Evolutionary conservation across 805 yeast species (phyloP).

Genomic region (Teunomyces barrocoloradensis): DNA sequence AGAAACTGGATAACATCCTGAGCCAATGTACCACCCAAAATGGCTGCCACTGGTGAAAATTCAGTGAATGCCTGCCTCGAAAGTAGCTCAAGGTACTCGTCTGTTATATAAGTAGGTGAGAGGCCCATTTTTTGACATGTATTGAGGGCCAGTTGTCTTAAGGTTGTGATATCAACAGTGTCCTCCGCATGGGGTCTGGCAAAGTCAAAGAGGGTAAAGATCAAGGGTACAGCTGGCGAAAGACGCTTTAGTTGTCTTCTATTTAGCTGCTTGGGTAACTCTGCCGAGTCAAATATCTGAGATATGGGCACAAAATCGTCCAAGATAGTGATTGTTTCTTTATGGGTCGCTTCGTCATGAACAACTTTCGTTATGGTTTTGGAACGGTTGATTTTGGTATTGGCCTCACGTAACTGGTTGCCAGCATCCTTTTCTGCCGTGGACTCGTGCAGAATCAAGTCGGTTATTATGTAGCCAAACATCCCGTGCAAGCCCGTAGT

Average conservation of each 20-base stretch:
- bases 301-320: constrained; percentile 38
- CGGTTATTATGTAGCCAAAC: constrained; percentile 79
- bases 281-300: constrained; percentile 31
- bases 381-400: constrained; percentile 51
- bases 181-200: constrained; percentile 22
- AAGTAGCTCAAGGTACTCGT: constrained; percentile 41
- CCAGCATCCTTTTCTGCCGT: constrained; percentile 51
- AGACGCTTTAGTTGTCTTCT: constrained; percentile 48
- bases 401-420: constrained; percentile 34
- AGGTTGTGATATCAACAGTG: constrained; percentile 21
- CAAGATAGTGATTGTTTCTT: constrained; percentile 40
- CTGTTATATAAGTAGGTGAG: constrained; percentile 45
- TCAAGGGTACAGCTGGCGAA: constrained; percentile 56
- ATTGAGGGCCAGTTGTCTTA: constrained; percentile 26
- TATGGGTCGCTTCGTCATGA: constrained; percentile 34
- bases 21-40: constrained; percentile 84
- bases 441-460: constrained; percentile 64
- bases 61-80: constrained; percentile 57
- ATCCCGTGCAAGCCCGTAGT: constrained; percentile 71
- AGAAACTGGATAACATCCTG: constrained; percentile 87
- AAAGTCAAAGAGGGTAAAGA: constrained; percentile 56
- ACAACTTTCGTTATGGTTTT: constrained; percentile 32
- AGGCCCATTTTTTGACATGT: constrained; percentile 33
- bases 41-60: constrained; percentile 79
- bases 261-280: constrained; percentile 41